Percentiles rank a stretch among this genome's conserved stretches.
Evolutionary conservation across 768 basidiomycete genomes (phyloP).

Genomic region (Macrocybe gigantea): DNA sequence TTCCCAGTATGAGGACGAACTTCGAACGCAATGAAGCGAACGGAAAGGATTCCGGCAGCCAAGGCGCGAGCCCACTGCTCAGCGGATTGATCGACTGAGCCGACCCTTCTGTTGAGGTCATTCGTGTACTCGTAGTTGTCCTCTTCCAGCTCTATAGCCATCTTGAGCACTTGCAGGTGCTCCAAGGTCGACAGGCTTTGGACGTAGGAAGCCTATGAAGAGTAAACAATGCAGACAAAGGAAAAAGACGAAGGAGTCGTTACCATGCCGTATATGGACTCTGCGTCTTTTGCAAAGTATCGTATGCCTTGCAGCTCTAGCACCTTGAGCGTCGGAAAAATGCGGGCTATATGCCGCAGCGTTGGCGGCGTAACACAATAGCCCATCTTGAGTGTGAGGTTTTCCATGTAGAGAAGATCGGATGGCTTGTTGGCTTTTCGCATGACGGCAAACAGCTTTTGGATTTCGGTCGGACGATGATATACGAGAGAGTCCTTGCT

Average conservation of each 20-base stretch:
- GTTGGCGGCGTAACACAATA: slow-evolving; percentile 10
- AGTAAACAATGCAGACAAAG: neutral
- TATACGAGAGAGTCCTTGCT: slow-evolving; percentile 10
- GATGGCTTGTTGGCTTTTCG: neutral
- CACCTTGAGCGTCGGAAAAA: slow-evolving; percentile 6
- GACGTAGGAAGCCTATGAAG: slow-evolving; percentile 6
- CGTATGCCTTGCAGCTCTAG: slow-evolving; percentile 10
- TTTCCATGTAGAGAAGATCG: slow-evolving; percentile 2
- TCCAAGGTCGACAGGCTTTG: slow-evolving; percentile 2
- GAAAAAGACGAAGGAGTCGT: neutral
- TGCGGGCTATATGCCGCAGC: slow-evolving; percentile 1
- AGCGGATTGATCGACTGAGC: slow-evolving; percentile 9
- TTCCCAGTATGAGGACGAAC: slow-evolving; percentile 7
- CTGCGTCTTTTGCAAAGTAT: slow-evolving; percentile 6
- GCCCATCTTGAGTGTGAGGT: slow-evolving; percentile 9
- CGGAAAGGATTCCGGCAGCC: slow-evolving; percentile 2
- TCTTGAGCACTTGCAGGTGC: slow-evolving; percentile 4
- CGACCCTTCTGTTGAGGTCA: slow-evolving; percentile 3
- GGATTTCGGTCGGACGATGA: slow-evolving; percentile 8
- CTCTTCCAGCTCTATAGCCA: slow-evolving; percentile 10
- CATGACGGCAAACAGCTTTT: slow-evolving; percentile 2
- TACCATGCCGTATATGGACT: slow-evolving; percentile 8
- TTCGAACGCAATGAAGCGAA: slow-evolving; percentile 8
- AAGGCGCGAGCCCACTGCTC: slow-evolving; percentile 7
- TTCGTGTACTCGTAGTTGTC: slow-evolving; percentile 7